Evolutionary conservation across 129 eudicot species (phyloP).

Genomic region (Artemisia argyi): DNA sequence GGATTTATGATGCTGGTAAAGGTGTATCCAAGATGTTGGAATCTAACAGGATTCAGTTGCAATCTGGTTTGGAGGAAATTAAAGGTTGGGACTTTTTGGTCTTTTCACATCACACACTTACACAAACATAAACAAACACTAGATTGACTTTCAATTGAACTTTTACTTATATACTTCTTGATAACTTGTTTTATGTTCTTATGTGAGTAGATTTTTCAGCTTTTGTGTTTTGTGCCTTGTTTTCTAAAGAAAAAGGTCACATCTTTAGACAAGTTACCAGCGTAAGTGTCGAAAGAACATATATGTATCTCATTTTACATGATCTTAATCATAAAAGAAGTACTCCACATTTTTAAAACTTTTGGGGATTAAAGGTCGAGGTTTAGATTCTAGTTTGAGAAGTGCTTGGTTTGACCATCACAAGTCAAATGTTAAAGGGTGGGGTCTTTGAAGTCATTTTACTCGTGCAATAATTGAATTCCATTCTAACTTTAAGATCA

Average conservation of each 20-base stretch:
- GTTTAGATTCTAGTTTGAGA: slow-evolving; percentile 13
- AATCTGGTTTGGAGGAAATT: slow-evolving; percentile 79
- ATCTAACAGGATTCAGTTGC: slow-evolving; percentile 75
- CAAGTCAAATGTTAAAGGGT: slow-evolving; percentile 20
- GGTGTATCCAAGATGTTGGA: slow-evolving; percentile 91
- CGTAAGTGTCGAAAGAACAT: background rate
- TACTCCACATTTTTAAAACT: slow-evolving; percentile 4
- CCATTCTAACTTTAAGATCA: slow-evolving; percentile 5
- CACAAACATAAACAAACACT: background rate
- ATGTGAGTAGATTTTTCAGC: slow-evolving; percentile 12
- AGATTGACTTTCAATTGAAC: slow-evolving; percentile 7
- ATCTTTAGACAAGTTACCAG: background rate
- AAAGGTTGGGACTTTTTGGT: slow-evolving; percentile 62
- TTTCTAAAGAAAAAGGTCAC: background rate
- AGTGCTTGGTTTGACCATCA: slow-evolving; percentile 31
- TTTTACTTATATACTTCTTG: slow-evolving; percentile 12
- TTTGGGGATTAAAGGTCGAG: slow-evolving; percentile 3
- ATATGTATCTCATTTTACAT: slow-evolving; percentile 4
- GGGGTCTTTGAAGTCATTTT: slow-evolving; percentile 9
- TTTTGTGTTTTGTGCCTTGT: slow-evolving; percentile 5
- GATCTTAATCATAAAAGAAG: slow-evolving; percentile 2
- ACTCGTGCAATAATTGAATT: slow-evolving; percentile 20
- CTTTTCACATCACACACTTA: slow-evolving; percentile 19
- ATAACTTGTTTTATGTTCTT: slow-evolving; percentile 17
- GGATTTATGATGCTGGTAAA: slow-evolving; percentile 90